phyloP scores from a whole-genome alignment of 2,329 filamentous ascomycete species.

The Alternaria arborescens region DNA sequence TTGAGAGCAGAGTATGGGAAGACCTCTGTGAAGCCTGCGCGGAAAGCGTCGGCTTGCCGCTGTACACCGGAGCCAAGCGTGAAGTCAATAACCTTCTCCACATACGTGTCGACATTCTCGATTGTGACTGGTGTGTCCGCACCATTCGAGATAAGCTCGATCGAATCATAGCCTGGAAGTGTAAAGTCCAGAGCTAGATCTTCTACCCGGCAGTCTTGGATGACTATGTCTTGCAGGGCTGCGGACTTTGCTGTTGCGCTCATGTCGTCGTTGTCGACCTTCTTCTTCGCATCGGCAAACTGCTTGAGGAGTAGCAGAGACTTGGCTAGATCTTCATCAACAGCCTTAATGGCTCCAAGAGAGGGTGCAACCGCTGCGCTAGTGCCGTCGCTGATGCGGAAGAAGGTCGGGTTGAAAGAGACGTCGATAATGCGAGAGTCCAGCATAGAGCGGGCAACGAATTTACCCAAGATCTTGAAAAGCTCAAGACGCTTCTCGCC shows the following conservation, averaged over 20 bases:
- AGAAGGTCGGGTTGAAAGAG: slow-evolving; percentile 97
- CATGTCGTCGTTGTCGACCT: slow-evolving; percentile 74
- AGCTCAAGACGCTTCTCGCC: slow-evolving; percentile 88
- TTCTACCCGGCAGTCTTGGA: slow-evolving; percentile 82
- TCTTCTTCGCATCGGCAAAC: slow-evolving; percentile 83
- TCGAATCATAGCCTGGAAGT: slow-evolving; percentile 82
- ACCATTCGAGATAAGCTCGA: slow-evolving; percentile 82
- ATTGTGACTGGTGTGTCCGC: slow-evolving; percentile 80
- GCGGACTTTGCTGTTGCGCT: slow-evolving; percentile 74
- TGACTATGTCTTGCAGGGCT: slow-evolving; percentile 72
- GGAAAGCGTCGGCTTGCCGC: slow-evolving; percentile 89
- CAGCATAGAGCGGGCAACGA: slow-evolving; percentile 97
- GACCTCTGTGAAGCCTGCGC: slow-evolving; percentile 89
- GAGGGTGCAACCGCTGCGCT: slow-evolving; percentile 76
- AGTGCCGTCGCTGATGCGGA: slow-evolving; percentile 81
- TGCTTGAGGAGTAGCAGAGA: slow-evolving; percentile 88
- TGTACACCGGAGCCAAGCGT: slow-evolving; percentile 90
- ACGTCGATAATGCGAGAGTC: slow-evolving; percentile 98
- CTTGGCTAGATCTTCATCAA: slow-evolving; percentile 85
- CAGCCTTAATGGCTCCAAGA: slow-evolving; percentile 85
- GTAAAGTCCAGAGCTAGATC: slow-evolving; percentile 95
- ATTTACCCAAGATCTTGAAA: slow-evolving; percentile 94
- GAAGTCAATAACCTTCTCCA: slow-evolving; percentile 89
- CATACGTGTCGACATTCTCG: slow-evolving; percentile 87
- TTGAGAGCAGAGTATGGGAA: slow-evolving; percentile 93